Percentiles rank a stretch among this genome's conserved stretches.
Conservation (phyloP, 106 monocot genomes). For the Amphibolis antarctica region DNA sequence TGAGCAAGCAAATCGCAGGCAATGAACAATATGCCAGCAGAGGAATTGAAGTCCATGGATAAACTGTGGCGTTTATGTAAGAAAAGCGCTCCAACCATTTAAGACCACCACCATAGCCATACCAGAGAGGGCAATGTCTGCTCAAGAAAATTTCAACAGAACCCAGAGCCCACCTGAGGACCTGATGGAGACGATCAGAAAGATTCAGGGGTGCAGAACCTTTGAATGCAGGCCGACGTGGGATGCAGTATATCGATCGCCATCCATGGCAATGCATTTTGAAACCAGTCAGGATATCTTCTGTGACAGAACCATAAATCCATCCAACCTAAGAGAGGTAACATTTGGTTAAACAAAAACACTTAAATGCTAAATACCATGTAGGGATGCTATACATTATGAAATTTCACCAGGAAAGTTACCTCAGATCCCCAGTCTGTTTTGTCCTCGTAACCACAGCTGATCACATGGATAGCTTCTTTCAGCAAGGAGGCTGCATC, state of each 20-base stretch:
- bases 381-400: no score
- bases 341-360: background rate
- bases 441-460: constrained; percentile 78
- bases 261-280: constrained; percentile 33
- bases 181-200: constrained; percentile 27
- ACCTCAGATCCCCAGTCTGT: constrained; percentile 75
- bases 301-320: constrained; percentile 28
- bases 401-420: background rate
- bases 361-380: background rate
- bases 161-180: constrained; percentile 25
- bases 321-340: constrained; percentile 17
- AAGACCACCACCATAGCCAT: constrained; percentile 23
- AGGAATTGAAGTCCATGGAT: constrained; percentile 16
- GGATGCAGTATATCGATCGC: constrained; percentile 21
- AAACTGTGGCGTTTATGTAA: constrained; percentile 30
- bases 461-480: constrained; percentile 72
- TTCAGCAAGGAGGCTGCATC: constrained; percentile 48
- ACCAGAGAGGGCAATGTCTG: constrained; percentile 26
- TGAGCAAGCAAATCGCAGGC: no score
- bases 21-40: no score
- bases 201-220: constrained; percentile 26
- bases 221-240: constrained; percentile 16
- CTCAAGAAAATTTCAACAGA: constrained; percentile 28
- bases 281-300: constrained; percentile 26
- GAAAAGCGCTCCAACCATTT: constrained; percentile 14